These are phyloP conservation scores for Tulasnella calospora DNA, from an alignment of 768 basidiomycete genomes.

Conservation along the genomic window DNA sequence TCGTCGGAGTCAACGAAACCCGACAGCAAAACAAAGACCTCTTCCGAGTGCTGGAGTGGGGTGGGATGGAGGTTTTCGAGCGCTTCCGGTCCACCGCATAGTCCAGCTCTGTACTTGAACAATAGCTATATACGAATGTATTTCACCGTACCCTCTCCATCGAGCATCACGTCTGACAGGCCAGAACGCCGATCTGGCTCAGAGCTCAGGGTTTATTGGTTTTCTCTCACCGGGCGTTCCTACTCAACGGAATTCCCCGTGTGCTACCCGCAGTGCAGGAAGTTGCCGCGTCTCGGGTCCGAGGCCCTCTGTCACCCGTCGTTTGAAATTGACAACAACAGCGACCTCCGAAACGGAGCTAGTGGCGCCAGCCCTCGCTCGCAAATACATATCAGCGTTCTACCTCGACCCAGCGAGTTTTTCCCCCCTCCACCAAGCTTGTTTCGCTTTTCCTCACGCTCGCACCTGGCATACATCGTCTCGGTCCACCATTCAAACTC, in stretches of 20 bases:
- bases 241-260: too few relatives aligned
- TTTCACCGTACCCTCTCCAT: too few relatives aligned
- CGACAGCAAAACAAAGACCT: conserved; percentile 34
- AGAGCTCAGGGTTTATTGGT: too few relatives aligned
- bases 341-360: not conserved
- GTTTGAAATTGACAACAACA: not conserved
- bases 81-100: too few relatives aligned
- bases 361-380: not conserved
- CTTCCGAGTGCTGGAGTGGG: conserved; percentile 48
- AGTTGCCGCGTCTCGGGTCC: not conserved
- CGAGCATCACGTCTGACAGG: too few relatives aligned
- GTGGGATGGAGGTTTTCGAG: conserved; percentile 43
- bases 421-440: not conserved
- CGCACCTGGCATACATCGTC: not conserved
- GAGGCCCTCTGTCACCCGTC: not conserved
- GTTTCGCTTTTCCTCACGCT: not conserved
- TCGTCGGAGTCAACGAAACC: conserved; percentile 35
- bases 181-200: too few relatives aligned
- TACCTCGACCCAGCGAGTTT: not conserved
- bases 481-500: not conserved
- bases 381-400: not conserved
- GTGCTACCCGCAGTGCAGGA: not conserved
- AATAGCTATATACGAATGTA: too few relatives aligned
- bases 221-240: too few relatives aligned
- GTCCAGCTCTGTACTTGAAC: too few relatives aligned